Evolutionary conservation across 345 rosid species (phyloP).

Genomic region (Conringia planisiliqua): DNA sequence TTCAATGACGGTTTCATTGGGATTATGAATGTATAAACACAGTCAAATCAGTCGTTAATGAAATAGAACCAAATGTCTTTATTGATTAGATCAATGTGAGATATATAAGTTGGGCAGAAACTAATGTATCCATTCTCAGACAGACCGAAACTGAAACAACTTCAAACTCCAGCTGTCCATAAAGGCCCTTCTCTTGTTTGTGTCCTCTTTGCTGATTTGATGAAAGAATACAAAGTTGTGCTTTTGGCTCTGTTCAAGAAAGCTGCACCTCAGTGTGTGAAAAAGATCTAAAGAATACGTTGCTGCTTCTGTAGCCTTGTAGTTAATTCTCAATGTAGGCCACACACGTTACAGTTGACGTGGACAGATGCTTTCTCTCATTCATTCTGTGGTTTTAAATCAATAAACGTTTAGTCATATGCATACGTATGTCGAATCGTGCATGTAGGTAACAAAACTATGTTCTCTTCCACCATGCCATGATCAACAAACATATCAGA

Average conservation of each 20-base stretch:
- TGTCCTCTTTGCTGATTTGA: conserved; percentile 10
- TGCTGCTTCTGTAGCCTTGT: conserved; percentile 26
- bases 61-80: background rate
- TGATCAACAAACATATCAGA: background rate
- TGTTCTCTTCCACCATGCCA: background rate
- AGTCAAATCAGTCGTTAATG: background rate
- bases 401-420: conserved; percentile 1
- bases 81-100: background rate
- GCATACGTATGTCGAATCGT: background rate
- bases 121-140: conserved; percentile 1
- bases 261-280: conserved; percentile 30
- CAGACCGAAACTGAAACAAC: conserved; percentile 1
- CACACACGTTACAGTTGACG: conserved; percentile 22
- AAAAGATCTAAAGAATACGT: conserved; percentile 25
- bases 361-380: background rate
- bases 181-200: background rate
- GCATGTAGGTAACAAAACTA: background rate
- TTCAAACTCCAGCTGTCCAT: conserved; percentile 1
- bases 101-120: background rate
- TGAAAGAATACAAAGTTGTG: conserved; percentile 21
- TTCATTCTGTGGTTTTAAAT: conserved; percentile 15
- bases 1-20: background rate
- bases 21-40: conserved; percentile 12
- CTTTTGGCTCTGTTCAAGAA: conserved; percentile 19
- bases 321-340: conserved; percentile 22